phyloP scores from a whole-genome alignment of 139 green algal genomes.

The Chlorella ohadii region DNA sequence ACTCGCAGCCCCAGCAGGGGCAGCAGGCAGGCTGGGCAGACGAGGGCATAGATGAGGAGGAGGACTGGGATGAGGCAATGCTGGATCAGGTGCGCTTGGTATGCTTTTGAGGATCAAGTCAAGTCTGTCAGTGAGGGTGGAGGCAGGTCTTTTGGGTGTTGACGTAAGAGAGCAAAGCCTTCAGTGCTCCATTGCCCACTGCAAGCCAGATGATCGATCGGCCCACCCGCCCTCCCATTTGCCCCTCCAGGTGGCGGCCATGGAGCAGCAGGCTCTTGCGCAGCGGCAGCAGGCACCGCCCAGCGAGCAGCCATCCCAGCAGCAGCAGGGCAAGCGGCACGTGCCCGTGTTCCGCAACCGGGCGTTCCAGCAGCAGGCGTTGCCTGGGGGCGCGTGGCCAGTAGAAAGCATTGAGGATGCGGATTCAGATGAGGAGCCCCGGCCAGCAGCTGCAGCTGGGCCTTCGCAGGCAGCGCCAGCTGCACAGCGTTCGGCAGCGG shows the following conservation, averaged over 20 bases:
- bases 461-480: background rate
- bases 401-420: slow-evolving; percentile 21
- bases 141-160: too few species aligned
- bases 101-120: too few species aligned
- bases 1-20: background rate
- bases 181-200: too few species aligned
- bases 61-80: slow-evolving; percentile 17
- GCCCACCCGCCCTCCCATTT: too few species aligned
- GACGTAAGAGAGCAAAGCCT: too few species aligned
- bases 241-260: background rate
- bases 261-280: slow-evolving; percentile 4
- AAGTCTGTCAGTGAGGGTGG: too few species aligned
- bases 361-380: background rate
- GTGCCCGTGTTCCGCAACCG: slow-evolving; percentile 18
- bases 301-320: background rate
- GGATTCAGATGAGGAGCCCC: background rate
- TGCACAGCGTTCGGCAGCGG: background rate
- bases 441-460: background rate
- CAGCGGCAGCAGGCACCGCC: background rate
- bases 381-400: background rate
- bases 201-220: too few species aligned
- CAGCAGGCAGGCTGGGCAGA: background rate
- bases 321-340: background rate
- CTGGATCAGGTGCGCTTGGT: background rate
- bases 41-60: background rate